Evolutionary conservation across 306 rosid genomes (phyloP).

Genomic region (Begonia loranthoides): DNA sequence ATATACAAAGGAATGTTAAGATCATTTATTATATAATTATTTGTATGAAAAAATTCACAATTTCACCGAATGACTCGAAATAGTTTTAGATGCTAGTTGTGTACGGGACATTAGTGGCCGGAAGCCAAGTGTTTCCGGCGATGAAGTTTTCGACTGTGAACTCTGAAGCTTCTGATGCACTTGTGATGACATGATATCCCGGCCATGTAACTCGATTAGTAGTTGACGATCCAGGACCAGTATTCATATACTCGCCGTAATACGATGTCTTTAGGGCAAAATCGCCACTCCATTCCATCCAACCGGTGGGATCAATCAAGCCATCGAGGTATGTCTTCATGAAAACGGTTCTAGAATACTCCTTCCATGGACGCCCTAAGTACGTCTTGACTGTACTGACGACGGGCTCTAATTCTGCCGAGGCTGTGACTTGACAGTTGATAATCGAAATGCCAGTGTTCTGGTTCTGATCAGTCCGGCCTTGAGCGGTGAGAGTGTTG

Average conservation of each 20-base stretch:
- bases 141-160: constrained; percentile 56
- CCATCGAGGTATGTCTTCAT: constrained; percentile 47
- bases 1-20: too few relatives aligned
- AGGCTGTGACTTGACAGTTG: constrained; percentile 28
- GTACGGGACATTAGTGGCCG: constrained; percentile 50
- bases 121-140: constrained; percentile 51
- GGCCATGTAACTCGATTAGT: constrained; percentile 42
- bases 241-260: constrained; percentile 54
- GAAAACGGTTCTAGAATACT: constrained; percentile 53
- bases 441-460: constrained; percentile 66
- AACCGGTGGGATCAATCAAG: constrained; percentile 49
- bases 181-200: constrained; percentile 54
- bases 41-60: too few relatives aligned
- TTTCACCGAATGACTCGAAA: neutral
- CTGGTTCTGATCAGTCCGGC: constrained; percentile 59
- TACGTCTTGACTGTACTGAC: constrained; percentile 24
- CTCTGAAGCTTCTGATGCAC: constrained; percentile 45
- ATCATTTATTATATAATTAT: too few relatives aligned
- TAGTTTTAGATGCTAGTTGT: constrained; percentile 29
- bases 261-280: constrained; percentile 53
- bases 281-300: constrained; percentile 56
- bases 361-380: constrained; percentile 56
- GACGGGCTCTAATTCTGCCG: constrained; percentile 20
- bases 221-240: constrained; percentile 56
- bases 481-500: constrained; percentile 54